Evolutionary conservation across 2,329 filamentous ascomycete genomes (phyloP), one percentile per base, ranked within the genome.

Genomic region (Epichloe elymi): DNA sequence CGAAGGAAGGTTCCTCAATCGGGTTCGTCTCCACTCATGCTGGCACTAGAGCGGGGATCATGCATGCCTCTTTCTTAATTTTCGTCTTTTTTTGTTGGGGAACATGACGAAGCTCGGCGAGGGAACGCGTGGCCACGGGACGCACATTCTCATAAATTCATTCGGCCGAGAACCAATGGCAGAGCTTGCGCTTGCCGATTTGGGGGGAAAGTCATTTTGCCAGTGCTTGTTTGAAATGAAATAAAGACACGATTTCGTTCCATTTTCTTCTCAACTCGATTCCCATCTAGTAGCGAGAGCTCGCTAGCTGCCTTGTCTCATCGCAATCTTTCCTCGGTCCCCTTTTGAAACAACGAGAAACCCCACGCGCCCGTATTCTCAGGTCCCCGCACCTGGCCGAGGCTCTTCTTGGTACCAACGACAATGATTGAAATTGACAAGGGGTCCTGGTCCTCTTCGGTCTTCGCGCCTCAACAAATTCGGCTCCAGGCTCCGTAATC

Each of bases 381-480:
- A 42, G 17, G 40, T 30, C 19, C 40, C 40, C 40, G 40, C 40
- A 42, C 14, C 17, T 42, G 40, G 40, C 39, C 15, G 17, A 19
- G 17, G 15, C 15, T 41, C 15, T 30, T 30, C 20, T 14, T 17
- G 20, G 5, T 14, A 33, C 41, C 10, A 10, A 7, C 19, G 20
- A 44, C 12, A 23, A 26, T 26, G 17, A 49, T 8, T 43, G 10
- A 41, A 41, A 35, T 12, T 8, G 36, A 39, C 46, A 17, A 17
- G 20, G n/a, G 19, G 5, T 23, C 17, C 40, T n/a, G 30, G 30
- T 30, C 30, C 30, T 30, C 30, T 30, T 49, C 33, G 48, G 40
- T 44, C 38, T 19, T 49, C 26, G 40, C 26, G 37, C 37, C 51
- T 46, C 51, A 53, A 53, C 51, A 53, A 42, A 50, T 48, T 53